Base-by-base conservation (phyloP, 768 basidiomycete genomes). In the Leccinum pellstonianum region DNA sequence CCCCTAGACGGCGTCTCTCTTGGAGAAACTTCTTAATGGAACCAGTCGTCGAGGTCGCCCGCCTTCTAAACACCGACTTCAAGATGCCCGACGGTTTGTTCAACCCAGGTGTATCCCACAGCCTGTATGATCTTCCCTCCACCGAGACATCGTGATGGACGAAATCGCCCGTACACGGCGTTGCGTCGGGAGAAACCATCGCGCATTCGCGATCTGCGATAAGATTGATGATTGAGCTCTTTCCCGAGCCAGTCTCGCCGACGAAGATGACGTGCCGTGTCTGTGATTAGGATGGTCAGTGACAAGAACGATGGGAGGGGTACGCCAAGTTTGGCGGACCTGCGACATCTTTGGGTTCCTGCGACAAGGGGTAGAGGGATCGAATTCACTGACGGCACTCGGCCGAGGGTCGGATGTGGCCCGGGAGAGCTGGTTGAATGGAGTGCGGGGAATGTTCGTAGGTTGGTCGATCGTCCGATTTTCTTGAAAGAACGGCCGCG, bases 191-290 rank as follows among this genome's bases (percentile, higher is more conserved):
- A 5, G 77, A 75, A 6, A 68, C 66, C 0, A 7, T 12, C 3
- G 77, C 75, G 4, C 15, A 38, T 1, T 69, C 33, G 6, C 33
- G 25, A 21, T 60, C 68, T 6, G 62, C 62, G 46, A 80, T 62
- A 68, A 81, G 74, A 54, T 80, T 81, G 60, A 81, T 68, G 21
- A 80, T 63, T 0, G 77, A 78, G 61, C 77, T 79, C 64, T 81
- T 81, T 10, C 76, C 71, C 1, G 64, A 60, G 46, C 71, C 73
- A 1, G 62, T 68, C 51, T 73, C 73, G 31, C 73, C 75, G 52
- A 81, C 77, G 56, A 69, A 78, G 38, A 72, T 70, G 52, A 63
- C 74, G 6, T 80, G 68, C 12, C 10, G 58, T 19, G 21, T 47
- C 67, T 67, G 49, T 29, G 54, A 46, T 35, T 35, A 1, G n/a